Percentiles rank a stretch among this genome's conserved stretches.
These are phyloP conservation scores for Cupressus sempervirens DNA, from an alignment of 75 land plant genomes.

Conservation along the genomic window DNA sequence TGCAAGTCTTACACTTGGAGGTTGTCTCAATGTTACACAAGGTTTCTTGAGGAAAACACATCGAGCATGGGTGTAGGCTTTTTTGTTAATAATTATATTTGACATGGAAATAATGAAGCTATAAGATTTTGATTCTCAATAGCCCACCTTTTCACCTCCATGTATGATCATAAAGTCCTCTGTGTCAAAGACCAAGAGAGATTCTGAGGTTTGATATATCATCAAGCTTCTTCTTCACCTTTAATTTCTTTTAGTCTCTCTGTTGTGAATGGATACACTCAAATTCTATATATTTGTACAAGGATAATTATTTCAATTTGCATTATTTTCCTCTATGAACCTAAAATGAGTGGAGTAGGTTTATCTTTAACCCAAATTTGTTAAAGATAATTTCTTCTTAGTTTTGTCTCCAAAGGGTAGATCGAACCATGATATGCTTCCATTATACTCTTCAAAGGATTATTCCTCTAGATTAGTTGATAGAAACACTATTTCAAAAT, in stretches of 20 bases:
- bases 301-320: conserved; percentile 6
- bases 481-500: conserved; percentile 30
- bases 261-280: conserved; percentile 29
- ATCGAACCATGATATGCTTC: conserved; percentile 31
- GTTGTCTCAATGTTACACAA: no score
- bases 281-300: conserved; percentile 13
- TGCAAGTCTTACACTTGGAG: no score
- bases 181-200: conserved; percentile 14
- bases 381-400: conserved; percentile 11
- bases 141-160: conserved; percentile 14
- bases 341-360: conserved; percentile 20
- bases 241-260: conserved; percentile 16
- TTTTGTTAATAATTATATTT: neutral
- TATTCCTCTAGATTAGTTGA: conserved; percentile 26
- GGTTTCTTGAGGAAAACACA: no score
- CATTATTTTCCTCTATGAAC: conserved; percentile 29
- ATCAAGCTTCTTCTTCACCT: conserved; percentile 21
- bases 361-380: conserved; percentile 22
- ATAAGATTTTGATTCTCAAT: neutral
- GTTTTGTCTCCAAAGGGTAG: conserved; percentile 18
- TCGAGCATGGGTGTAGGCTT: no score
- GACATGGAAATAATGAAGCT: neutral
- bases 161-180: conserved; percentile 15
- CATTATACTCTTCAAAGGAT: conserved; percentile 17
- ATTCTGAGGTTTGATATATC: conserved; percentile 18